Evolutionary conservation across 1,139 yeast species (phyloP), one percentile per base, ranked within the genome.

Genomic region (Sugiyamaella pinicola): DNA sequence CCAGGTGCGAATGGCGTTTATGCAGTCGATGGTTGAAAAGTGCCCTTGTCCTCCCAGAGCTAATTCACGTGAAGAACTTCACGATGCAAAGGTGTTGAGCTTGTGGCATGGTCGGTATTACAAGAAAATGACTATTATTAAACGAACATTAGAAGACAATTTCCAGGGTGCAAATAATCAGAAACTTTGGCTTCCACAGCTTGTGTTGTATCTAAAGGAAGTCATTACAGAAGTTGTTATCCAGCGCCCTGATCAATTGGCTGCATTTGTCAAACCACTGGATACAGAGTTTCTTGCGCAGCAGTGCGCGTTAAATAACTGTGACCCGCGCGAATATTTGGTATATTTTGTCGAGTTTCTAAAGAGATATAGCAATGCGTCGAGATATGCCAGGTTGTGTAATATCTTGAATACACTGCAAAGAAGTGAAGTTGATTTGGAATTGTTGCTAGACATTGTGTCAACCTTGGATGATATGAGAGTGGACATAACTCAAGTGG

Each of bases 201-300:
- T 62, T 38, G 51, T 62, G 26, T 55, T 54, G 31, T 61, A 59
- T 43, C 28, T 48, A 5, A 38, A 52, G 33, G 33, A 28, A 8
- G 26, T 47, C 13, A 55, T 55, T 12, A 40, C 35, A 29, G 52
- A 52, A 18, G 37, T 45, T 37, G 31, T 55, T 47, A 49, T 55
- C 24, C 49, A 58, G 31, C 45, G 54, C 38, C 47, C 49, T 15
- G 47, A 51, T 12, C 51, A 55, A 34, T 22, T 19, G 43, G 51
- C 49, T 26, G 53, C 51, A 18, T 57, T 55, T 29, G 42, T 52
- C 31, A 21, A 35, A 13, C 53, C 57, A 19, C 39, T 61, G 28
- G 66, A 63, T 52, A 52, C 53, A 29, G 66, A 63, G 31, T 63
- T 60, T 48, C 48, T 62, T 7, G 48, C 60, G 6, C 64, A 63